Conservation (phyloP, 768 basidiomycete species). For the Ephemerocybe angulata region DNA sequence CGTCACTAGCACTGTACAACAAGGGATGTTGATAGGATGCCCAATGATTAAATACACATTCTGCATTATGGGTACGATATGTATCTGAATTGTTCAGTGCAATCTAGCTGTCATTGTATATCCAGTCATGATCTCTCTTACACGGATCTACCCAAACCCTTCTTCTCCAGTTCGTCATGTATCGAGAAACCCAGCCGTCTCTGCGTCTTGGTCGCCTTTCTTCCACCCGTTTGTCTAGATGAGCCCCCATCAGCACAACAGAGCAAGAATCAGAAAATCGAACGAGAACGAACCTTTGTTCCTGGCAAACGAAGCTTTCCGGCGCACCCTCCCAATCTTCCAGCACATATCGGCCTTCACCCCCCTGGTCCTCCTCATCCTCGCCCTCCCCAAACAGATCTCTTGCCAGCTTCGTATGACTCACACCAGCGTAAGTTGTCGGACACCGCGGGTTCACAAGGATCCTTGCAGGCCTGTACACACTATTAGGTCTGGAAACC, state of each 20-base stretch:
- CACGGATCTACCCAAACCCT: too few relatives aligned
- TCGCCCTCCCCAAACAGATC: slow-evolving; percentile 88
- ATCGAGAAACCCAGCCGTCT: slow-evolving; percentile 80
- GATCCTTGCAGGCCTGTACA: slow-evolving; percentile 85
- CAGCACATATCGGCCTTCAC: slow-evolving; percentile 79
- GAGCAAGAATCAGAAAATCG: slow-evolving; percentile 2
- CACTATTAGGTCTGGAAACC: slow-evolving; percentile 79
- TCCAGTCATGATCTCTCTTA: too few relatives aligned
- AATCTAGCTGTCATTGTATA: too few relatives aligned
- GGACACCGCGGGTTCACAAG: slow-evolving; percentile 95
- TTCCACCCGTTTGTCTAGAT: slow-evolving; percentile 77
- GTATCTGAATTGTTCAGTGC: too few relatives aligned
- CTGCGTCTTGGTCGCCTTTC: slow-evolving; percentile 86
- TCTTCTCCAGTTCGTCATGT: slow-evolving; percentile 60
- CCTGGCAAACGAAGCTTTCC: slow-evolving; percentile 97
- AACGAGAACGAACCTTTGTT: slow-evolving; percentile 60
- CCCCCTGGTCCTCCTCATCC: slow-evolving; percentile 50
- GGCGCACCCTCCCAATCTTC: slow-evolving; percentile 97
- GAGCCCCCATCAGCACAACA: slow-evolving; percentile 2
- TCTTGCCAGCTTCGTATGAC: slow-evolving; percentile 91
- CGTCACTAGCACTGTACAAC: too few relatives aligned
- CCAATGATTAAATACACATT: too few relatives aligned
- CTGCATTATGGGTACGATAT: too few relatives aligned
- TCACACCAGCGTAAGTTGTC: slow-evolving; percentile 97
- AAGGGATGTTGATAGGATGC: too few relatives aligned